Evolutionary conservation across 2,329 filamentous ascomycete genomes (phyloP), one percentile per base, ranked within the genome.

Genomic region (Zymoseptoria pseudotritici): DNA sequence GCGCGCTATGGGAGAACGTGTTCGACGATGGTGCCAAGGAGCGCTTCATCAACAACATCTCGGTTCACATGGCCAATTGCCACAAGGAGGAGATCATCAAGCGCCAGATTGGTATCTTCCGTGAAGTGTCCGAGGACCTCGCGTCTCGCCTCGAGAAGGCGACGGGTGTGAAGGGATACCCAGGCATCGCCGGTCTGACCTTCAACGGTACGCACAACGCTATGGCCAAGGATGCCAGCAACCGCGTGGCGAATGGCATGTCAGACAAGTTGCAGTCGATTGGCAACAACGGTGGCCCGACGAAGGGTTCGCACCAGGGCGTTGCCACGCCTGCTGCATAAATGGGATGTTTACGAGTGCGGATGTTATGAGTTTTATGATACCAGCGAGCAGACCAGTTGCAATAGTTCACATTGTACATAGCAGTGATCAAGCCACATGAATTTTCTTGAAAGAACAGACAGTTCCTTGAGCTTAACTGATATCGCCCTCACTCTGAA

Each of bases 191-290:
- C 3, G 75, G 77, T 2, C 65, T 86, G 65, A 69, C 71, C 9
- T 86, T 86, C 71, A 86, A 84, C 54, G 84, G 84, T 2, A 82
- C 80, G 0, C 82, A 85, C 69, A 86, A 86, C 61, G 83, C 82
- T 6, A 83, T 86, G 76, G 75, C 80, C 10, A 80, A 79, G 66
- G 76, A 81, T 56, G 58, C 63, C 9, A 77, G 74, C 55, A 67
- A 78, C 24, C 74, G 75, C 55, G 73, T 73, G 53, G 83, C 84
- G 9, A 86, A 86, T 61, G 79, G 80, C 3, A 76, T 81, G 67
- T 51, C 56, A 8, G 62, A 58, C n/a, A 62, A 63, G 51, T 50
- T 52, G 10, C 58, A 53, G 8, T 61, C 60, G 50, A 50, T 59
- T 29, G 54, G 51, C 29, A 66, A 65, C 49, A 67, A 67, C 50